Conservation (phyloP, 371 early-diverging fungal species). For the Apophysomyces trapeziformis region DNA sequence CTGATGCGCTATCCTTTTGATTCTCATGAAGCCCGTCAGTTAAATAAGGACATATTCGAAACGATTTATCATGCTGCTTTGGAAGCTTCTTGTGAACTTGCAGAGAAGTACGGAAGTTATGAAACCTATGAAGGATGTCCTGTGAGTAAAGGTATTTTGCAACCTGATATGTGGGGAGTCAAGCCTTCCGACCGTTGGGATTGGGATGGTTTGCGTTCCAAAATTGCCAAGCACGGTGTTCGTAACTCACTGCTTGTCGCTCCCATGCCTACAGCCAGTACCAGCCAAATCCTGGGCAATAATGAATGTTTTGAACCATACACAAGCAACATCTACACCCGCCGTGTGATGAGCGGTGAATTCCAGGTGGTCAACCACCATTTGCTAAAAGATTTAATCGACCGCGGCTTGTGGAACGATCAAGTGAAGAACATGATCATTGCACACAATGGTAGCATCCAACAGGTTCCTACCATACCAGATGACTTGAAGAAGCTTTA, state of each 20-base stretch:
- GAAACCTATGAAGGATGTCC: slow-evolving; percentile 93
- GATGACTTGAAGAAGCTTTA: slow-evolving; percentile 94
- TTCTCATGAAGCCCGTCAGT: slow-evolving; percentile 82
- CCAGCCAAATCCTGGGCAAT: slow-evolving; percentile 98
- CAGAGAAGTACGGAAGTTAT: slow-evolving; percentile 86
- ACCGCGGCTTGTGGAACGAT: slow-evolving; percentile 95
- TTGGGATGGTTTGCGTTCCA: slow-evolving; percentile 88
- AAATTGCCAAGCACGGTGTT: slow-evolving; percentile 91
- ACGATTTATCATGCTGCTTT: slow-evolving; percentile 98
- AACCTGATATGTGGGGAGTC: slow-evolving; percentile 96
- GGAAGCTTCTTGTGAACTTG: slow-evolving; percentile 95
- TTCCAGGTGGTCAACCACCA: slow-evolving; percentile 99
- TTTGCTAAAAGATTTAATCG: slow-evolving; percentile 94
- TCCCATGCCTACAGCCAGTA: slow-evolving; percentile 99
- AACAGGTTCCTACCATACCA: slow-evolving; percentile 80
- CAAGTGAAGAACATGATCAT: slow-evolving; percentile 97
- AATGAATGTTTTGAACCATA: slow-evolving; percentile 99
- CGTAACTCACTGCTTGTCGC: slow-evolving; percentile 98
- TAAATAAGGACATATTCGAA: slow-evolving; percentile 97
- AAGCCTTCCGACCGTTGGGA: slow-evolving; percentile 86
- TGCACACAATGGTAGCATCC: slow-evolving; percentile 95
- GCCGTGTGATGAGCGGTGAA: slow-evolving; percentile 99
- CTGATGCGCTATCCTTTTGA: slow-evolving; percentile 97
- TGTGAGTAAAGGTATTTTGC: slow-evolving; percentile 92
- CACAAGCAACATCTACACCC: slow-evolving; percentile 98